Evolutionary conservation across 106 monocot species (phyloP), one percentile per base, ranked within the genome.

Genomic region (Chionographis japonica): DNA sequence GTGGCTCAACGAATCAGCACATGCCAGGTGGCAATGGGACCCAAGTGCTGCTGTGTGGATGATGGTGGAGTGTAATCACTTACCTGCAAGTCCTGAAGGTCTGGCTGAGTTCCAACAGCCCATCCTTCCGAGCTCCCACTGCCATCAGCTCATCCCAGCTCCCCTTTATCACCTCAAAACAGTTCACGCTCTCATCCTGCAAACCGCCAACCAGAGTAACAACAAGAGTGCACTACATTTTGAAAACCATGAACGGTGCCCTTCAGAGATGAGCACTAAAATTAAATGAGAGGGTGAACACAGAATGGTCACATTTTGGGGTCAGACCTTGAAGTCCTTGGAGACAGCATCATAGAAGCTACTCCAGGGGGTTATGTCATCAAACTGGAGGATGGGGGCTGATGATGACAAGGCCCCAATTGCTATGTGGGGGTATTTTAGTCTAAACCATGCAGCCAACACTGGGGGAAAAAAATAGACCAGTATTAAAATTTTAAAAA

Each of bases 371-470:
- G 76, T 71, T 55, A 90, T 94, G 54, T 83, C 37, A 58, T 97
- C 97, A 75, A 97, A 89, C 69, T 97, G 87, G 18, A 97, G 60
- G 50, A 97, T 92, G 9, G 97, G 97, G 10, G 97, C 84, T 17
- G 97, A 97, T 42, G 97, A 92, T 61, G 97, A 84, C 69, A 97
- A 35, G 51, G 97, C 97, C 11, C 97, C 97, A 77, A 85, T 80
- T 54, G 92, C 66, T 12, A 97, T 68, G 54, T 97, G 92, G 4
- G 97, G 97, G 63, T 97, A 97, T 57, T 97, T 97, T 36, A 97
- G 68, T 54, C 97, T 89, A 65, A 97, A 97, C 97, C 97, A 97
- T 59, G 97, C 84, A 52, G 97, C 92, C 71, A 97, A 66, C 97
- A 97, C 97, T 95, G 18, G 40, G n/a, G 4, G 9, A 39, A 37